phyloP scores from a whole-genome alignment of 352 stramenopile species.

The Blastocystis sp. region DNA sequence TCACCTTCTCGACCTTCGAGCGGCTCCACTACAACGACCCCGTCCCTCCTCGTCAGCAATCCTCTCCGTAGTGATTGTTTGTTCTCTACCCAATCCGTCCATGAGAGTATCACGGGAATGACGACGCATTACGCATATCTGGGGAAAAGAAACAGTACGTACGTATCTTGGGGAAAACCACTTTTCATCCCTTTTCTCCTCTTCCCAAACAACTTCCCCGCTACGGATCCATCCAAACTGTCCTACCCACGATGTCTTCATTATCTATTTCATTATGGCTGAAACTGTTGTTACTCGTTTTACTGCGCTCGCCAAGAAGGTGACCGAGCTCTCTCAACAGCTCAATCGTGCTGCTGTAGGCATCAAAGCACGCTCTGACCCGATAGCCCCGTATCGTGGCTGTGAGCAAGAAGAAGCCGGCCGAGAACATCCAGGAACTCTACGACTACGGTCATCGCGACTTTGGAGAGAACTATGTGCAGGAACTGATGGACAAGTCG shows the following conservation, averaged over 20 bases:
- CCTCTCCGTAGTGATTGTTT: too few species aligned
- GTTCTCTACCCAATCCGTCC: too few species aligned
- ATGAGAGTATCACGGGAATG: too few species aligned
- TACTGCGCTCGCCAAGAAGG: conserved; percentile 28
- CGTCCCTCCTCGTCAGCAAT: not conserved
- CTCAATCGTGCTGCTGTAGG: conserved; percentile 13
- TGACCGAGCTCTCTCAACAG: conserved; percentile 38
- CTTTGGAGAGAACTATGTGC: conserved; percentile 97
- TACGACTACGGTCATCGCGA: conserved; percentile 80
- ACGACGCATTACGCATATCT: too few species aligned
- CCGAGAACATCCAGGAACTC: conserved; percentile 72
- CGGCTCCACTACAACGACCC: too few species aligned
- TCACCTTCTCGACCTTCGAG: too few species aligned
- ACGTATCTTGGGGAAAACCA: too few species aligned
- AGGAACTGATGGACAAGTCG: conserved; percentile 89
- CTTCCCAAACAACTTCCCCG: not conserved
- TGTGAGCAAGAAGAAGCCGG: conserved; percentile 84
- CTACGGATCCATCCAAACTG: too few species aligned
- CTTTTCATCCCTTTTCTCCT: not conserved
- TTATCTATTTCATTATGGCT: conserved; percentile 12
- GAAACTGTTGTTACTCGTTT: conserved; percentile 54
- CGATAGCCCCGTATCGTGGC: conserved; percentile 68
- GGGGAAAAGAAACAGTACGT: too few species aligned
- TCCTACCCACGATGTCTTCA: not conserved
- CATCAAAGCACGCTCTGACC: not conserved